Conservation (phyloP, 2,329 filamentous ascomycete species). For the Phaeosphaeriaceae sp. region DNA sequence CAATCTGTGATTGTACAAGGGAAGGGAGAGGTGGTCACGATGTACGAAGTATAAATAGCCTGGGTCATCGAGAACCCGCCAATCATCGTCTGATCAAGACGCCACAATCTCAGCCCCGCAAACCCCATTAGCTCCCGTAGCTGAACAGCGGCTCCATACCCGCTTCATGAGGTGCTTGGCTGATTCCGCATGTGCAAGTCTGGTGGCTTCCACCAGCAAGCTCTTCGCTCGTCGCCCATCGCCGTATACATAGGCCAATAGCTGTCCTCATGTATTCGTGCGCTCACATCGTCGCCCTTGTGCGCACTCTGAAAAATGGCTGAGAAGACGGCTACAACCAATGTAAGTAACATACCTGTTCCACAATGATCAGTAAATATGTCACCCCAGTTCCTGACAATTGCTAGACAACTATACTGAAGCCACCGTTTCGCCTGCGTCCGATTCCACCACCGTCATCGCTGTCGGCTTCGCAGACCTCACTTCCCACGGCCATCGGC, state of each 20-base stretch:
- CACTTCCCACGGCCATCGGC: conserved; percentile 11
- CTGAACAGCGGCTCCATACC: background rate
- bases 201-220: conserved; percentile 2
- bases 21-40: background rate
- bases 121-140: background rate
- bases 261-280: conserved; percentile 2
- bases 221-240: background rate
- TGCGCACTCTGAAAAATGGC: conserved; percentile 18
- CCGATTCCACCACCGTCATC: conserved; percentile 27
- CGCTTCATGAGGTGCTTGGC: conserved; percentile 3
- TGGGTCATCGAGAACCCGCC: background rate
- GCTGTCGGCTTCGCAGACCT: conserved; percentile 15
- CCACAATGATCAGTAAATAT: background rate
- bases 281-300: conserved; percentile 2
- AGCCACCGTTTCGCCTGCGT: conserved; percentile 34
- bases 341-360: conserved; percentile 2
- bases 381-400: conserved; percentile 2
- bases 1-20: background rate
- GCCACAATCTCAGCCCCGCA: background rate
- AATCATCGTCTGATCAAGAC: background rate
- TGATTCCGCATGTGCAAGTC: conserved; percentile 3
- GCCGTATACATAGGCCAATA: background rate
- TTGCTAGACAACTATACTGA: conserved; percentile 12
- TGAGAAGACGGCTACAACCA: conserved; percentile 15
- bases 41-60: background rate